Evolutionary conservation across 768 basidiomycete genomes (phyloP), one percentile per base, ranked within the genome.

Genomic region (Tricholoma saponaceum): DNA sequence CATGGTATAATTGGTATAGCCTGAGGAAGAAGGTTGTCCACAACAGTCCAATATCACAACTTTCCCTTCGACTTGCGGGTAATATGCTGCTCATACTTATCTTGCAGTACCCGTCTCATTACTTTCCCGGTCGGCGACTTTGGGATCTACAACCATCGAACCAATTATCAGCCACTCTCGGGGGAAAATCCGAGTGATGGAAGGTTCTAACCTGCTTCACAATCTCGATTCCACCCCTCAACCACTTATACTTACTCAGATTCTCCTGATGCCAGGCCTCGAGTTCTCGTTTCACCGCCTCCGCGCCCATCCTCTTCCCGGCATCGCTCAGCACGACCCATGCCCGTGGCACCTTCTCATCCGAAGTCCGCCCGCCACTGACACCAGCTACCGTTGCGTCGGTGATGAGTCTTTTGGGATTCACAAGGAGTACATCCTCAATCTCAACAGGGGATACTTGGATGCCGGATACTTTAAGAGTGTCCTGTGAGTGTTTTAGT

Each of bases 401-500:
- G 10, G 67, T 70, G 57, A 92, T 80, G 51, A 90, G 76, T 16
- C 73, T 74, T 6, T 78, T 77, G 0, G 89, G 87, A 35, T 92
- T 83, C 0, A 74, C 76, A 20, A 85, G 76, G 1, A 92, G 71
- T 23, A 78, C 79, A 28, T 83, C 76, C 67, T 92, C 91, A 49
- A 92, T 86, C 65, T 93, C 91, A 13, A 81, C 79, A 0, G 90
- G 91, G 0, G 91, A 90, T 0, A 92, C 91, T 69, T 92, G 91
- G 51, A 76, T 76, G 3, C 90, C 91, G 0, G 88, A 90, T 2
- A 93, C 79, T 66, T 93, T 93, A n/a, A 93, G 76, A 0, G 83
- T 90, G 64, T 92, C 91, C 85, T 90, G 51, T n/a, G 35, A 51
- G 28, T 12, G n/a, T 16, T 10, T n/a, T 13, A 26, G 26, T 51